Base-by-base conservation (phyloP, 306 rosid genomes). In the Alnus rubra region DNA sequence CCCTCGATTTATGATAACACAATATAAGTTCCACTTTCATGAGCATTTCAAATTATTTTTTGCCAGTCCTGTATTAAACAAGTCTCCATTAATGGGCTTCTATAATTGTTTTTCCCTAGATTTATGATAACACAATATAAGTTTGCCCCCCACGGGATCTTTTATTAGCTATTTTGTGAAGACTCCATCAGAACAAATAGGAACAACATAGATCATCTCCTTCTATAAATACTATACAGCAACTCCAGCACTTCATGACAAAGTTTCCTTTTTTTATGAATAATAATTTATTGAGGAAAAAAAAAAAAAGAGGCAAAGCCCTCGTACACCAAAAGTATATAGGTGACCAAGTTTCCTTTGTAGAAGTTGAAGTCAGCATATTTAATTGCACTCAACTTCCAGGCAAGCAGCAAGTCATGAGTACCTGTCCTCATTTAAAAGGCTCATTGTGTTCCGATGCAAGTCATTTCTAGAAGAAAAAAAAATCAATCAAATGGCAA, bases 1-100 rank as follows among this genome's bases (percentile, higher is more conserved):
- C 72, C 31, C 51, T n/a, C 5, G 23, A 64, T 64, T 64, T 64
- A 64, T 16, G 70, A 15, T 64, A 64, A 64, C 48, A 64, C 35
- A 13, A 64, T 35, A 64, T 39, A 67, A 3, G 48, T 10, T 9
- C 28, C 28, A 65, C 23, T 39, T 65, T 7, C 71, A 7, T 65
- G n/a, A 65, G 49, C 19, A 65, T 65, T 37, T 37, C 14, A 9
- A 39, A 18, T 37, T n/a, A 39, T 67, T 67, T 39, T 37, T 39
- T 28, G 28, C 71, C 15, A 4, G 49, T 39, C 39, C 11, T 39
- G 31, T 7, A 67, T 18, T 8, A 37, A 59, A 37, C 49, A 58
- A n/a, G 5, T 23, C 30, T 67, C 19, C 71, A 1, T 15, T 42
- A 37, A 39, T 18, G 28, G 72, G 14, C 11, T 68, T 68, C 42